Conservation (phyloP, 768 basidiomycete species). For the Holtermannia corniformis region DNA sequence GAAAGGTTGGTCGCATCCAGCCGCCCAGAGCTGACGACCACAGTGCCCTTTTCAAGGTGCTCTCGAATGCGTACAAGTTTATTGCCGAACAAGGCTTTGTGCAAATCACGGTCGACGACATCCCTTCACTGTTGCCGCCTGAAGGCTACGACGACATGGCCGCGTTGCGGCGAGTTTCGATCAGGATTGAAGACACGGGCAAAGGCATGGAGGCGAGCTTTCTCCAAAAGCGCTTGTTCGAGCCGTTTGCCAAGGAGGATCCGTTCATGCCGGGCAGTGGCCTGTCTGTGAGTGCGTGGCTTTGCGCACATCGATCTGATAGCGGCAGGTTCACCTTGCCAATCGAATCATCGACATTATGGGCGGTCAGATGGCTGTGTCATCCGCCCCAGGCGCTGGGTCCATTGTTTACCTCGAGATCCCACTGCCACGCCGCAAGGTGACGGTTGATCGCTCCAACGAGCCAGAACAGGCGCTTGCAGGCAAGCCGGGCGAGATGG, state of each 20-base stretch:
- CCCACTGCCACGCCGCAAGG: conserved; percentile 12
- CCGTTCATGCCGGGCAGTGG: conserved; percentile 26
- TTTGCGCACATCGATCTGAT: conserved; percentile 11
- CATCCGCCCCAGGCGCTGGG: conserved; percentile 25
- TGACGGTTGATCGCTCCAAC: not conserved
- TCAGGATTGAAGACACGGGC: conserved; percentile 32
- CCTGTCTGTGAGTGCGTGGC: conserved; percentile 2
- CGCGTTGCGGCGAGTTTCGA: conserved; percentile 20
- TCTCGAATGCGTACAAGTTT: conserved; percentile 35
- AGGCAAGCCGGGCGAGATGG: conserved; percentile 2
- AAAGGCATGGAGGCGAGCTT: conserved; percentile 21
- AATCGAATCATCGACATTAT: conserved; percentile 33
- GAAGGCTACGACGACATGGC: conserved; percentile 30
- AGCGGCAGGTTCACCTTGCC: conserved; percentile 31
- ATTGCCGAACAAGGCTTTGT: conserved; percentile 34
- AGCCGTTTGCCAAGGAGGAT: conserved; percentile 34
- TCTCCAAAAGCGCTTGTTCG: conserved; percentile 20
- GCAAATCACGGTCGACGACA: conserved; percentile 27
- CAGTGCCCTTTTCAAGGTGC: conserved; percentile 27
- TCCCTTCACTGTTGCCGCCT: conserved; percentile 18
- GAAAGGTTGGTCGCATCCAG: conserved; percentile 13
- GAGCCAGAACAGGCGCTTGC: not conserved
- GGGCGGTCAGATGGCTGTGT: conserved; percentile 36
- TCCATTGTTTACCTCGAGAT: conserved; percentile 33
- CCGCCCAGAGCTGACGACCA: not conserved